phyloP scores from a whole-genome alignment of 2,329 filamentous ascomycete species.

The Neoscytalidium dimidiatum region DNA sequence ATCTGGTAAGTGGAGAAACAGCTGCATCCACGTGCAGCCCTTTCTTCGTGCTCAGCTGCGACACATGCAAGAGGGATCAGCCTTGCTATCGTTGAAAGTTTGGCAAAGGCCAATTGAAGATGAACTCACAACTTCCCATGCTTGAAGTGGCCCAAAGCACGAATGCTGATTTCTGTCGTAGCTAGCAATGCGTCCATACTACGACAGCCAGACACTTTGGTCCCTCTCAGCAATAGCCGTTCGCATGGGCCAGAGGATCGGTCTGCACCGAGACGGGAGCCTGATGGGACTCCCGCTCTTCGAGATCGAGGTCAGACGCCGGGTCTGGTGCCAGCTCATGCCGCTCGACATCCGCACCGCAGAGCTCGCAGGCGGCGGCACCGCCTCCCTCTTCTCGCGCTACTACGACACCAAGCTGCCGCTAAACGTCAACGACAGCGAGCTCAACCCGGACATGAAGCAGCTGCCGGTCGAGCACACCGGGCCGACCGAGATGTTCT shows the following conservation, averaged over 20 bases:
- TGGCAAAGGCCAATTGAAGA: no score
- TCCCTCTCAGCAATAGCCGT: constrained; percentile 63
- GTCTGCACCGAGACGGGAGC: constrained; percentile 61
- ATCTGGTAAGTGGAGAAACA: constrained; percentile 53
- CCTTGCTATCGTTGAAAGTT: no score
- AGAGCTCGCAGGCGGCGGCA: constrained; percentile 57
- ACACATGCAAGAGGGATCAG: background rate
- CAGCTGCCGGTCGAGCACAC: constrained; percentile 43
- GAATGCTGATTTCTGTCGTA: constrained; percentile 28
- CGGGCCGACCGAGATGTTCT: constrained; percentile 53
- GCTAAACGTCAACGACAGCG: constrained; percentile 57
- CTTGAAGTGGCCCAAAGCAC: background rate
- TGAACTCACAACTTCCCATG: no score
- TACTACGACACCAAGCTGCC: constrained; percentile 52
- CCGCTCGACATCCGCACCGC: constrained; percentile 60
- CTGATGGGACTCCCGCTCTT: constrained; percentile 56
- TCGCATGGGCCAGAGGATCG: constrained; percentile 62
- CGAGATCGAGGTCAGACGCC: constrained; percentile 60
- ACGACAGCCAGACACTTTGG: constrained; percentile 60
- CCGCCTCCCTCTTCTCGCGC: constrained; percentile 39
- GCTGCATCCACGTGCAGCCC: background rate
- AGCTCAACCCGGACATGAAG: constrained; percentile 46
- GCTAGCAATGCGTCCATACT: constrained; percentile 44
- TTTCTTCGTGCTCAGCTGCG: no score
- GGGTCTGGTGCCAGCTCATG: constrained; percentile 65